Percentiles rank a stretch among this genome's conserved stretches.
Evolutionary conservation across 2,329 filamentous ascomycete species (phyloP).

Genomic region (Xylariaceae sp.): DNA sequence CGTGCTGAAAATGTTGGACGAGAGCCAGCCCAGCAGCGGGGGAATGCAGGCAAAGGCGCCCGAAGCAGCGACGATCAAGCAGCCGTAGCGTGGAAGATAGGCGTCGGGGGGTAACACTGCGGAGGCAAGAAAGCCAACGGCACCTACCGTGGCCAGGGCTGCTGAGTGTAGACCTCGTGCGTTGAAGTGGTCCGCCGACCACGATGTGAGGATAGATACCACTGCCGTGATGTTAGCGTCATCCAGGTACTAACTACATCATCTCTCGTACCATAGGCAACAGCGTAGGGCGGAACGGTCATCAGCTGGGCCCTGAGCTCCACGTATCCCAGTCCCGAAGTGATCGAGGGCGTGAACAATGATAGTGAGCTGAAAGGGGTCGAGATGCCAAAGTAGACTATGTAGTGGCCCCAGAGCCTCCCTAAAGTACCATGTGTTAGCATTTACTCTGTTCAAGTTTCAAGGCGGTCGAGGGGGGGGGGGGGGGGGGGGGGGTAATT

Average conservation of each 20-base stretch:
- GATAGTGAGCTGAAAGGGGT: conserved; percentile 31
- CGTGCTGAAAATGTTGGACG: conserved; percentile 62
- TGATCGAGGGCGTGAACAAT: conserved; percentile 57
- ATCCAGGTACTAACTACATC: neutral
- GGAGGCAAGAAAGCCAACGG: conserved; percentile 53
- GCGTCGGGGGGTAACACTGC: conserved; percentile 57
- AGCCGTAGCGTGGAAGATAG: conserved; percentile 61
- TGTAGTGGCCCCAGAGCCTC: conserved; percentile 63
- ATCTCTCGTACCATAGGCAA: conserved; percentile 35
- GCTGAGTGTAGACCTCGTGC: conserved; percentile 44
- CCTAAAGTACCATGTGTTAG: no score
- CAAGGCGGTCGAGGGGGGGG: no score
- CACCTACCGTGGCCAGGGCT: conserved; percentile 38
- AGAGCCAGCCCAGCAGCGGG: conserved; percentile 65
- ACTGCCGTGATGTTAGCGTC: conserved; percentile 17
- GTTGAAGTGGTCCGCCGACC: conserved; percentile 60
- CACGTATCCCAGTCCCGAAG: conserved; percentile 29
- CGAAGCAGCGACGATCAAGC: conserved; percentile 61
- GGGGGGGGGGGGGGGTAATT: no score
- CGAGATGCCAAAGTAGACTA: conserved; percentile 41
- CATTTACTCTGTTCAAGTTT: no score
- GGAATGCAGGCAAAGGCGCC: conserved; percentile 67
- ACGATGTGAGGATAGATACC: conserved; percentile 41
- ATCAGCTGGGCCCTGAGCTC: conserved; percentile 54
- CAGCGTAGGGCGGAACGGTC: conserved; percentile 63